A percentile compares a stretch with the other conserved stretches of the same genome.
Conservation (phyloP, 495 filamentous ascomycete genomes). For the Penicillium nucicola region DNA sequence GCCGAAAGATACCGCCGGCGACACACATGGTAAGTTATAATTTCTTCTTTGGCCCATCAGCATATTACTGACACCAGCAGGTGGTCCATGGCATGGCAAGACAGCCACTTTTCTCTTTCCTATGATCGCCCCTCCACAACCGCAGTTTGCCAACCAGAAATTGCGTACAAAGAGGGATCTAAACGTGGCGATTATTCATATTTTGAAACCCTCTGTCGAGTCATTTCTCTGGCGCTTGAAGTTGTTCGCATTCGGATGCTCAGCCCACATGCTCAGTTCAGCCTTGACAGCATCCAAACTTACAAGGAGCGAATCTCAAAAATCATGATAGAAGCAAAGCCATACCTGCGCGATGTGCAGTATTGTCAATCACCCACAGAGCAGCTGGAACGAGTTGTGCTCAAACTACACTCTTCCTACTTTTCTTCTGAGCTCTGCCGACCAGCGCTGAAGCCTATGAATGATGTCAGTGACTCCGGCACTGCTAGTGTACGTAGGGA, state of each 20-base stretch:
- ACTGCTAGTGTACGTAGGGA: constrained; percentile 43
- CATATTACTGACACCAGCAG: constrained; percentile 12
- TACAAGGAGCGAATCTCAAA: constrained; percentile 50
- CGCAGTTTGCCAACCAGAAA: constrained; percentile 45
- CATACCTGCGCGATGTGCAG: constrained; percentile 48
- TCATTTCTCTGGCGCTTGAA: constrained; percentile 51
- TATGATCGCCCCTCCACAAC: constrained; percentile 57
- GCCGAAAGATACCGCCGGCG: constrained; percentile 37
- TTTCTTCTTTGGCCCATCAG: not conserved
- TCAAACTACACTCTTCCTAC: constrained; percentile 58
- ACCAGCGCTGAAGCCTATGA: constrained; percentile 47
- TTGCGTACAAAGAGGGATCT: constrained; percentile 41
- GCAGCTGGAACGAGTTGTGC: constrained; percentile 52
- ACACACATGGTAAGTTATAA: constrained; percentile 41
- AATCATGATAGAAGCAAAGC: constrained; percentile 51
- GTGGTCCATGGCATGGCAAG: constrained; percentile 64
- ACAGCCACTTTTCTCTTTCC: constrained; percentile 57
- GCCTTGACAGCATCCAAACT: constrained; percentile 41
- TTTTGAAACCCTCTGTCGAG: constrained; percentile 51
- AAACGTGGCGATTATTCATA: constrained; percentile 44
- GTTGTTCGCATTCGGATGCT: constrained; percentile 56
- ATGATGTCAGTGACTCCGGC: constrained; percentile 31
- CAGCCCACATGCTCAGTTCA: constrained; percentile 40
- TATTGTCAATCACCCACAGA: constrained; percentile 46
- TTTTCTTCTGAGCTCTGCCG: constrained; percentile 59